Evolutionary conservation across 805 yeast species (phyloP).

Genomic region (Wickerhamiella kurtzmanii): DNA sequence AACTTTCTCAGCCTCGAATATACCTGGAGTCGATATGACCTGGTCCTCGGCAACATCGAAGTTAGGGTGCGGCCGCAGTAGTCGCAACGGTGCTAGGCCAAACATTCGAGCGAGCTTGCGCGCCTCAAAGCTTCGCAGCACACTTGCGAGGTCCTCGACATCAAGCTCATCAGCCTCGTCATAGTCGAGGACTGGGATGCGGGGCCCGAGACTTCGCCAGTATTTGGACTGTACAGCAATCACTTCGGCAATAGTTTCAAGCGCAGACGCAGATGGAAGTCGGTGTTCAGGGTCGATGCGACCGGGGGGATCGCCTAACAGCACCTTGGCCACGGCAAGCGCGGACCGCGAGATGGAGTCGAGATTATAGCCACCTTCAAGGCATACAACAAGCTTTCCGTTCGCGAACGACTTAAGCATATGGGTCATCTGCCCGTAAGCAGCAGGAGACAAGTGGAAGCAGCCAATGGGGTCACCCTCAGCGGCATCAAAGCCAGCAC

Average conservation of each 20-base stretch:
- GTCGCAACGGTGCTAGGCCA: constrained; percentile 55
- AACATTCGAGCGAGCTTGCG: constrained; percentile 36
- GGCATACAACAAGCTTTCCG: constrained; percentile 76
- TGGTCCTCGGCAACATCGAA: constrained; percentile 39
- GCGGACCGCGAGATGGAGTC: constrained; percentile 87
- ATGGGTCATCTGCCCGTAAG: constrained; percentile 94
- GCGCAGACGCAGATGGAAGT: constrained; percentile 61
- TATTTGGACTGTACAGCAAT: constrained; percentile 65
- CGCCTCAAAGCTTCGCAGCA: constrained; percentile 62
- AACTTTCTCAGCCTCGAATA: constrained; percentile 46
- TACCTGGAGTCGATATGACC: constrained; percentile 56
- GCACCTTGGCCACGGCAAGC: constrained; percentile 75
- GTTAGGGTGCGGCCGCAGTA: constrained; percentile 30
- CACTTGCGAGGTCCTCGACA: constrained; percentile 18
- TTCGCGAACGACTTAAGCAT: constrained; percentile 73
- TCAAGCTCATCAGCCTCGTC: constrained; percentile 4
- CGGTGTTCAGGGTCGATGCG: constrained; percentile 33
- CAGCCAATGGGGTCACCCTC: constrained; percentile 96
- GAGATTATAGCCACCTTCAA: constrained; percentile 94
- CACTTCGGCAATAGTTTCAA: constrained; percentile 72
- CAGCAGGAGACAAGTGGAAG: constrained; percentile 89
- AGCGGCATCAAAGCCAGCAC: constrained; percentile 98
- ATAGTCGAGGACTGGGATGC: not conserved
- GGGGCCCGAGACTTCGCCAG: constrained; percentile 64
- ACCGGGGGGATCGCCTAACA: constrained; percentile 93